Percentiles rank a stretch among this genome's conserved stretches.
Evolutionary conservation across 257 asterid genomes (phyloP).

Genomic region (Cruciata laevipes): DNA sequence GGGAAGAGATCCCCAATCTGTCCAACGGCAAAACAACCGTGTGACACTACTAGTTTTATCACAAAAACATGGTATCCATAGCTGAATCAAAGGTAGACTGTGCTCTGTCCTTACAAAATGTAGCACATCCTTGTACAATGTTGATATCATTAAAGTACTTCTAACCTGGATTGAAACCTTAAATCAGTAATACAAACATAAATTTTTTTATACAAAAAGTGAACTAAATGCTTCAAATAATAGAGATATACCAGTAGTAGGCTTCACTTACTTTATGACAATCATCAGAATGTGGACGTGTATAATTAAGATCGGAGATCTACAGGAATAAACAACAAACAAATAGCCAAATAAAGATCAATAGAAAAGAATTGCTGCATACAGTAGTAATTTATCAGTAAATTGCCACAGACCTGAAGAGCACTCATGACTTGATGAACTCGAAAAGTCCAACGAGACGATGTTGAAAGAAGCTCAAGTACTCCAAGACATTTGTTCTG

Average conservation of each 20-base stretch:
- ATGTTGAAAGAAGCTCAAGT: too few relatives aligned
- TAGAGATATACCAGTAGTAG: background rate
- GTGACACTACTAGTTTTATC: background rate
- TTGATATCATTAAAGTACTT: background rate
- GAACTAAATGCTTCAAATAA: background rate
- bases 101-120: background rate
- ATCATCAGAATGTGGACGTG: background rate
- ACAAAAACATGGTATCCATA: background rate
- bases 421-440: too few relatives aligned
- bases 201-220: background rate
- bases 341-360: too few relatives aligned
- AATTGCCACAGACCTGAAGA: too few relatives aligned
- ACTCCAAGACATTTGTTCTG: too few relatives aligned
- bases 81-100: background rate
- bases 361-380: too few relatives aligned
- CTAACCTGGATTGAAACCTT: background rate
- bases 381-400: too few relatives aligned
- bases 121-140: background rate
- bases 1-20: background rate
- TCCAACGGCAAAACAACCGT: background rate
- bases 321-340: background rate
- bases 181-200: background rate
- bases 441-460: too few relatives aligned
- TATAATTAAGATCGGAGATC: background rate
- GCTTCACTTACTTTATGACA: background rate